Percentiles rank a stretch among this genome's conserved stretches.
phyloP scores from a whole-genome alignment of 225 moss, liverwort and hornwort genomes.

The Polytrichum commune region DNA sequence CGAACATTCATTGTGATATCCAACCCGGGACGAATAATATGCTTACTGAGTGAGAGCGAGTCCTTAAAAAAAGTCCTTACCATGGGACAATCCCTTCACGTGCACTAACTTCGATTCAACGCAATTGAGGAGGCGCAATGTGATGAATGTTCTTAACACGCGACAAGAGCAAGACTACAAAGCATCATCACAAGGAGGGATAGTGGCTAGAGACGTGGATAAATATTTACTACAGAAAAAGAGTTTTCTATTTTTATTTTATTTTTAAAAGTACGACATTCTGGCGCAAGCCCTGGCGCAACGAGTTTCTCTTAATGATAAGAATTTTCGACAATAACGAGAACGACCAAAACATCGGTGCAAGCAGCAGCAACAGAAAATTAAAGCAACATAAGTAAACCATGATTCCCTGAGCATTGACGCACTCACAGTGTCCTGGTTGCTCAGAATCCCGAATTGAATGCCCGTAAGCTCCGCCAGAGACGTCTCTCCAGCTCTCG shows the following conservation, averaged over 20 bases:
- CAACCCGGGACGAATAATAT: not conserved
- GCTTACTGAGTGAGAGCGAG: not conserved
- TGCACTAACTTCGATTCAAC: not conserved
- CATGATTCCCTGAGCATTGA: conserved; percentile 7
- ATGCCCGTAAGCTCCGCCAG: conserved; percentile 51
- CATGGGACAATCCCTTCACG: not conserved
- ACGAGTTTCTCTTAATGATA: not conserved
- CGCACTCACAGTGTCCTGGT: conserved; percentile 49
- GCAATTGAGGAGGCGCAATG: no score
- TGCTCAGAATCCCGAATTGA: conserved; percentile 49
- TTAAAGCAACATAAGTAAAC: not conserved
- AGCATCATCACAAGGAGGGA: not conserved
- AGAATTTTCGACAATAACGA: not conserved
- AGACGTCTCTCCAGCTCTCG: conserved; percentile 31
- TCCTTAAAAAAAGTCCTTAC: not conserved
- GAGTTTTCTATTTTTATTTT: no score
- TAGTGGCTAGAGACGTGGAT: not conserved
- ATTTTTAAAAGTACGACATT: not conserved
- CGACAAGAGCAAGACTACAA: not conserved
- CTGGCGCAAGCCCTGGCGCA: not conserved
- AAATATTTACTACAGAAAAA: not conserved
- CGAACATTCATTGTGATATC: not conserved
- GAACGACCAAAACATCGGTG: not conserved
- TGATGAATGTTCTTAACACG: no score
- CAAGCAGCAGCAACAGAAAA: no score